A percentile compares a stretch with the other conserved stretches of the same genome.
phyloP scores from a whole-genome alignment of 345 rosid species.

The Corchorus capsularis region DNA sequence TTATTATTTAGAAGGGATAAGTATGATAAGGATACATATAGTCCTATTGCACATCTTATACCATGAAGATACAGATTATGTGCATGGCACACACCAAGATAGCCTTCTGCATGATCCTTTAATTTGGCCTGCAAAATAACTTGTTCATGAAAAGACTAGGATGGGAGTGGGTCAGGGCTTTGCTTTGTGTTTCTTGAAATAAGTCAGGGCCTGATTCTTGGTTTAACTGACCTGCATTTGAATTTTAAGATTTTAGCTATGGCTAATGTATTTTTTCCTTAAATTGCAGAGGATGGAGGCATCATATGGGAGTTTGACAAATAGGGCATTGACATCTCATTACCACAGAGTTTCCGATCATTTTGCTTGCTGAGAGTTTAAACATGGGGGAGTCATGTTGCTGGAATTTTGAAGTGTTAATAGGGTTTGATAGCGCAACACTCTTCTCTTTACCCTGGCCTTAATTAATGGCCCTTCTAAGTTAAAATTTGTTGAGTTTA shows the following conservation, averaged over 20 bases:
- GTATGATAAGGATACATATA: not conserved
- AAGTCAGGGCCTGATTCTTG: not conserved
- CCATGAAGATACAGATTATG: not conserved
- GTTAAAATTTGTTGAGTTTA: not conserved
- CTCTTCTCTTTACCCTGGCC: not conserved
- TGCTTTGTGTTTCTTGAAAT: not conserved
- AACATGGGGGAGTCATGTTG: not conserved
- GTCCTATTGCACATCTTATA: not conserved
- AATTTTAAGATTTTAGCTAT: not conserved
- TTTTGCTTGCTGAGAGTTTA: not conserved
- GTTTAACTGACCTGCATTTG: not conserved
- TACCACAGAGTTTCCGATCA: not conserved
- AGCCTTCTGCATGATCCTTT: not conserved
- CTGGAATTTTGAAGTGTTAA: not conserved
- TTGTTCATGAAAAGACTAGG: not conserved
- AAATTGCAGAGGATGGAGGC: slow-evolving; percentile 60
- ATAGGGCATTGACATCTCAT: slow-evolving; percentile 25
- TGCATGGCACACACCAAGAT: not conserved
- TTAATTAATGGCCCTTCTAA: not conserved
- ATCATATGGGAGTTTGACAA: slow-evolving; percentile 63
- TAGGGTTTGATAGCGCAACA: not conserved
- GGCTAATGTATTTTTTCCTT: slow-evolving; percentile 18
- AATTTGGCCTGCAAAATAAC: not conserved
- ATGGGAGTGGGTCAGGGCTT: not conserved
- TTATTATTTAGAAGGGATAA: too few species aligned